Evolutionary conservation across 2,329 filamentous ascomycete species (phyloP).

Genomic region (Exophiala lecanii-corni): DNA sequence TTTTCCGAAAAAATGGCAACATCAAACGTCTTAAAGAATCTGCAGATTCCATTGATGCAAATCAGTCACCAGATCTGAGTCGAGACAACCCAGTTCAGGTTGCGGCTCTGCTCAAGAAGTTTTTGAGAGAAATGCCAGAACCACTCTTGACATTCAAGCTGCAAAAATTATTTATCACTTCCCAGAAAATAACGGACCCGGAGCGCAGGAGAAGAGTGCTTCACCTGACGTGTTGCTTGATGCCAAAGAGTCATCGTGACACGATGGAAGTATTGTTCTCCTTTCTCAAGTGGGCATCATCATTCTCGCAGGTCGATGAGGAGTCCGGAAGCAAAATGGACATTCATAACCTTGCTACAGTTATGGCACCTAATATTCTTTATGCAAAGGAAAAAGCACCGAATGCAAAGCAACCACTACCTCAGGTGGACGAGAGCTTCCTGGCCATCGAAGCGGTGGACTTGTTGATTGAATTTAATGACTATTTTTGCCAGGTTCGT

Average conservation of each 20-base stretch:
- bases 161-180: conserved; percentile 82
- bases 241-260: conserved; percentile 89
- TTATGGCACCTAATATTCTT: conserved; percentile 93
- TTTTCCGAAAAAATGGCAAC: conserved; percentile 98
- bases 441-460: conserved; percentile 90
- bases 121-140: conserved; percentile 88
- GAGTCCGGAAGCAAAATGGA: conserved; percentile 99
- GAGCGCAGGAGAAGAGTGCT: conserved; percentile 79
- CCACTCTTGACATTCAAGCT: conserved; percentile 93
- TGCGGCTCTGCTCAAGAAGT: conserved; percentile 90
- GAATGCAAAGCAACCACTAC: conserved; percentile 47
- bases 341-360: conserved; percentile 91
- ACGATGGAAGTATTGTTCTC: conserved; percentile 91
- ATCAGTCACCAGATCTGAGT: conserved; percentile 78
- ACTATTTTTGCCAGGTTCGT: conserved; percentile 94
- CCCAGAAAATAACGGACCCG: conserved; percentile 79
- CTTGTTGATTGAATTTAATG: conserved; percentile 84
- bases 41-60: conserved; percentile 79
- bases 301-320: conserved; percentile 95
- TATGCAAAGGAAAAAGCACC: conserved; percentile 56
- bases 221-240: conserved; percentile 83
- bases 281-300: conserved; percentile 96
- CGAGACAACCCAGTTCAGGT: conserved; percentile 90
- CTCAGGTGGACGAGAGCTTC: conserved; percentile 82
- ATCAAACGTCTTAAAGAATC: conserved; percentile 89